Conservation (phyloP, 345 rosid species). For the Arabidopsis suecica region DNA sequence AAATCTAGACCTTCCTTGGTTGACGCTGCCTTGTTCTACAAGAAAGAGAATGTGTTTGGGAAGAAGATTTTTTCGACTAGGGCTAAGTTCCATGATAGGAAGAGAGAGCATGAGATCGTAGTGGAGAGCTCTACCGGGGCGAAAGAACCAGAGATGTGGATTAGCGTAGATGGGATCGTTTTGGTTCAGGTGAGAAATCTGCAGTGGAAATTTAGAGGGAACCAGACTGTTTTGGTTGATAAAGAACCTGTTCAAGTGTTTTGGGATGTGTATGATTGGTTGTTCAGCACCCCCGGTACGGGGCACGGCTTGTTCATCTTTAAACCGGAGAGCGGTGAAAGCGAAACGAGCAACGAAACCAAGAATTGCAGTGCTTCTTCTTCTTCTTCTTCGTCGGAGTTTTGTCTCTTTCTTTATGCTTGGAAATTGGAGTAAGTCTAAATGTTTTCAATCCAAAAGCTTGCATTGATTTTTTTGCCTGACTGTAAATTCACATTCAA, state of each 20-base stretch:
- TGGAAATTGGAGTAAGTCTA: slow-evolving; percentile 42
- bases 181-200: slow-evolving; percentile 74
- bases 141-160: slow-evolving; percentile 87
- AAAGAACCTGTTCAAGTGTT: slow-evolving; percentile 76
- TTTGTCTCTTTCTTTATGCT: slow-evolving; percentile 67
- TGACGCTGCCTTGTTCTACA: slow-evolving; percentile 67
- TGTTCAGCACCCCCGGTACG: slow-evolving; percentile 62
- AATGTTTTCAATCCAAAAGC: background rate
- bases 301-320: slow-evolving; percentile 86
- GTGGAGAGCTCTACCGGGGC: slow-evolving; percentile 72
- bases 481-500: slow-evolving; percentile 23
- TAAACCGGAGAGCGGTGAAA: slow-evolving; percentile 70
- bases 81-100: slow-evolving; percentile 68
- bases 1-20: slow-evolving; percentile 74
- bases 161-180: slow-evolving; percentile 77
- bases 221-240: slow-evolving; percentile 76
- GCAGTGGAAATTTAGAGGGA: slow-evolving; percentile 97
- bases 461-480: background rate
- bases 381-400: slow-evolving; percentile 50
- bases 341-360: slow-evolving; percentile 55
- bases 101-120: slow-evolving; percentile 73
- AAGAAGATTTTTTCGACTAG: slow-evolving; percentile 75
- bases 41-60: slow-evolving; percentile 84
- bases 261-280: slow-evolving; percentile 98
- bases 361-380: slow-evolving; percentile 45